Percentiles rank a stretch among this genome's conserved stretches.
Evolutionary conservation across 2,329 filamentous ascomycete genomes (phyloP).

Genomic region (Cercospora berteroae): DNA sequence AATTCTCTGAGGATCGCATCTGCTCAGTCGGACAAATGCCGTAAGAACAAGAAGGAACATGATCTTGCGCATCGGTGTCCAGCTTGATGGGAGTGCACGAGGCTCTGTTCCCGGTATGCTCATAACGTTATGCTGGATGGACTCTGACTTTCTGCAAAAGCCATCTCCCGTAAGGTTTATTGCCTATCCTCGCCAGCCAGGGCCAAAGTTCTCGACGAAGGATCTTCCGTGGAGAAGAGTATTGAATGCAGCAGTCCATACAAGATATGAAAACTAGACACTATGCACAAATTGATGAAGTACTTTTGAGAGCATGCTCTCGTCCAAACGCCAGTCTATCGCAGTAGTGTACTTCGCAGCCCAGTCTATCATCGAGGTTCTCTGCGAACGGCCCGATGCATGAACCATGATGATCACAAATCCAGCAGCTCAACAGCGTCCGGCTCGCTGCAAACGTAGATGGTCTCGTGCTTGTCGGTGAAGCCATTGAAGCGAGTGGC

Average conservation of each 20-base stretch:
- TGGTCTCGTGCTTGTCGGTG: conserved; percentile 83
- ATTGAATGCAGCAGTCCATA: not conserved
- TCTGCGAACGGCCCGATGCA: not conserved
- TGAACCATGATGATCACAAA: not conserved
- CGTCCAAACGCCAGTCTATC: not conserved
- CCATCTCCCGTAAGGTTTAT: not conserved
- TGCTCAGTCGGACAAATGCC: too few species aligned
- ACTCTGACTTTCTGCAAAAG: not conserved
- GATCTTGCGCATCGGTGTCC: too few species aligned
- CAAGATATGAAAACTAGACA: not conserved
- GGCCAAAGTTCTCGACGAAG: not conserved
- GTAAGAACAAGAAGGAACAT: too few species aligned
- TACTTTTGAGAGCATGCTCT: not conserved
- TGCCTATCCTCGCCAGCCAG: not conserved
- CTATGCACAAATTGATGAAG: not conserved
- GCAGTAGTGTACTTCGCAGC: not conserved
- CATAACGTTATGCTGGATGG: not conserved
- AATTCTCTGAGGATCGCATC: too few species aligned
- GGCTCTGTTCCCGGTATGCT: not conserved
- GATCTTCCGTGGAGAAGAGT: not conserved
- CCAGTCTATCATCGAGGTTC: not conserved
- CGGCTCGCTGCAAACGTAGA: conserved; percentile 92
- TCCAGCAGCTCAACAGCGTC: conserved; percentile 55
- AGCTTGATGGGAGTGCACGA: not conserved
- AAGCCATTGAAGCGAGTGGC: conserved; percentile 98